phyloP scores from a whole-genome alignment of 108 stramenopile species.

The Pseudonitzschia delicatissima region DNA sequence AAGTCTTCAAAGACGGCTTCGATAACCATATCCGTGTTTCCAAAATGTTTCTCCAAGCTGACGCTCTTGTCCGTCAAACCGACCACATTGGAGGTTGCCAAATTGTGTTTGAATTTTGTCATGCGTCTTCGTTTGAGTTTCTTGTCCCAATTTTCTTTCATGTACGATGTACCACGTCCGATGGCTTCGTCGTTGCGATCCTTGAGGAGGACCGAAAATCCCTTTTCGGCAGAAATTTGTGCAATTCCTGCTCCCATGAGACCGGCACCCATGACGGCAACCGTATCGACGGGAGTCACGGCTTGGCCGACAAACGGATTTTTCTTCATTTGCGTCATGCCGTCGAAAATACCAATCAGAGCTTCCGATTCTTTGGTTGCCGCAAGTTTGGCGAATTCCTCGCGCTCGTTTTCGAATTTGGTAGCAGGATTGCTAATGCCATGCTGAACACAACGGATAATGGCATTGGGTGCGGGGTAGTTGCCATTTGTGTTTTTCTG shows the following conservation, averaged over 20 bases:
- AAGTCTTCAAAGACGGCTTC: slow-evolving; percentile 99
- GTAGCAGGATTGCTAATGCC: slow-evolving; percentile 74
- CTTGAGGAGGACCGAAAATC: slow-evolving; percentile 91
- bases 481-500: slow-evolving; percentile 93
- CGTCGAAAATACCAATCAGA: slow-evolving; percentile 95
- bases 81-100: slow-evolving; percentile 79
- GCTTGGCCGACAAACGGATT: slow-evolving; percentile 76
- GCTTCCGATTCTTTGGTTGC: slow-evolving; percentile 93
- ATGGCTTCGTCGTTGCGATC: slow-evolving; percentile 88
- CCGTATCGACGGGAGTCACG: slow-evolving; percentile 75
- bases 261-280: slow-evolving; percentile 98
- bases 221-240: slow-evolving; percentile 97
- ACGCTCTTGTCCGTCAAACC: slow-evolving; percentile 80
- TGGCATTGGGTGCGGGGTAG: slow-evolving; percentile 94
- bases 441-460: slow-evolving; percentile 91
- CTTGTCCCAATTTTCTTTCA: slow-evolving; percentile 91
- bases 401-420: slow-evolving; percentile 88
- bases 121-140: slow-evolving; percentile 90
- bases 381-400: slow-evolving; percentile 95
- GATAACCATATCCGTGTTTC: slow-evolving; percentile 91
- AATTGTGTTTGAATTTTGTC: slow-evolving; percentile 91
- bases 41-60: slow-evolving; percentile 83
- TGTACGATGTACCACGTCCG: slow-evolving; percentile 84
- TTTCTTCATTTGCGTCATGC: slow-evolving; percentile 95
- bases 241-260: slow-evolving; percentile 99